A percentile compares a stretch with the other conserved stretches of the same genome.
phyloP scores from a whole-genome alignment of 1,284 basidiomycete genomes.

The Malassezia psittaci region DNA sequence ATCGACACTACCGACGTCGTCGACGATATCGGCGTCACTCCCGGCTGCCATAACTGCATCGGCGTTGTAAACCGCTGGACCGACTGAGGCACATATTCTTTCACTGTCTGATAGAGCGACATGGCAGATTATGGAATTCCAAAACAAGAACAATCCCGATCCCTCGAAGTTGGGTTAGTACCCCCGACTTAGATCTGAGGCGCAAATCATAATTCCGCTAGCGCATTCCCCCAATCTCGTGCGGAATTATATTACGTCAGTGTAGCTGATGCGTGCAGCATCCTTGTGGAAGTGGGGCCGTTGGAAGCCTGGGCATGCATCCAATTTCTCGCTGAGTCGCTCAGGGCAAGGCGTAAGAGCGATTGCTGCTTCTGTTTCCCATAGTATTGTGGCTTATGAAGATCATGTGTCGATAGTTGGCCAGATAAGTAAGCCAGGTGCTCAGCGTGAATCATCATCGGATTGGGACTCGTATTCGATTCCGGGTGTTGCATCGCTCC shows the following conservation, averaged over 20 bases:
- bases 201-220: background rate
- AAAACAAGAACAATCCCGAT: no score
- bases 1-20: conserved; percentile 46
- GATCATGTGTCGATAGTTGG: background rate
- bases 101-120: conserved; percentile 2
- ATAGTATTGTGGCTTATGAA: conserved; percentile 3
- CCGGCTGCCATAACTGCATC: conserved; percentile 24
- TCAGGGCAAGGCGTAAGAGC: background rate
- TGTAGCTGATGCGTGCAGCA: background rate
- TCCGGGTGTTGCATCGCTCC: background rate
- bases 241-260: background rate
- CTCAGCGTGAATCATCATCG: no score
- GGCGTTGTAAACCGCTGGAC: conserved; percentile 19
- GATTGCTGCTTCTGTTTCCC: conserved; percentile 8
- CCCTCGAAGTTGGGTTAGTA: no score
- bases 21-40: conserved; percentile 36
- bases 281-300: background rate
- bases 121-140: background rate
- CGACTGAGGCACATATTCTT: background rate
- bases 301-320: background rate
- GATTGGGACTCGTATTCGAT: no score
- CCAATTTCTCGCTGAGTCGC: no score
- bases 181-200: no score
- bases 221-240: background rate
- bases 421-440: background rate